Evolutionary conservation across 148 eudicot genomes (phyloP), one percentile per base, ranked within the genome.

Genomic region (Persicaria maculosa): DNA sequence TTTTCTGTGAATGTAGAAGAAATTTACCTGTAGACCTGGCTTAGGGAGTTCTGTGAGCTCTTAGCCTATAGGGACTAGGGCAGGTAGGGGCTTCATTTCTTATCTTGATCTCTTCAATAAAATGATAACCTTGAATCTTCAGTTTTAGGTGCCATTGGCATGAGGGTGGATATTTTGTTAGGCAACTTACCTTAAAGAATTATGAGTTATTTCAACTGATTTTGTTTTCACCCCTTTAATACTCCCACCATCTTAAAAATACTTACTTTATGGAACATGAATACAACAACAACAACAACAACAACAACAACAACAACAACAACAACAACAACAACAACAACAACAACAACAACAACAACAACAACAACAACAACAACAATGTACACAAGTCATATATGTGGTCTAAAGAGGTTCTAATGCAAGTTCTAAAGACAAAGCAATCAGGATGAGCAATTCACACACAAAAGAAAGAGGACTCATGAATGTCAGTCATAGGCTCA

Each of bases 21-120:
- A 85, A 84, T 62, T 86, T 95, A 73, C 98, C 98, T 43, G 98
- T 95, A 68, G 98, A 95, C 83, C 85, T 95, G 72, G 88, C 93
- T 64, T 97, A 92, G 89, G 98, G 98, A 75, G 93, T 85, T 78
- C 81, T 92, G 72, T 86, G 98, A 64, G 98, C 98, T 76, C 96
- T 88, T 67, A 90, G 93, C 76, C 85, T 95, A 80, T 93, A 95
- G 80, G 98, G 96, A 71, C 73, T 95, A 70, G 97, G 97, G 44
- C 97, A 95, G 97, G 98, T 95, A 87, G 8, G 9, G 16, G 46
- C 9, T 65, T 65, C 12, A 40, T 65, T 46, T 36, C 7, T 65
- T 65, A 31, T 65, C 46, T 40, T 12, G 44, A 62, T 62, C 44
- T 31, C 22, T 62, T 11, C 25, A 62, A 25, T 65, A 16, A 36